Conservation (phyloP, 1,284 basidiomycete genomes). For the Cryptococcus sp. region DNA sequence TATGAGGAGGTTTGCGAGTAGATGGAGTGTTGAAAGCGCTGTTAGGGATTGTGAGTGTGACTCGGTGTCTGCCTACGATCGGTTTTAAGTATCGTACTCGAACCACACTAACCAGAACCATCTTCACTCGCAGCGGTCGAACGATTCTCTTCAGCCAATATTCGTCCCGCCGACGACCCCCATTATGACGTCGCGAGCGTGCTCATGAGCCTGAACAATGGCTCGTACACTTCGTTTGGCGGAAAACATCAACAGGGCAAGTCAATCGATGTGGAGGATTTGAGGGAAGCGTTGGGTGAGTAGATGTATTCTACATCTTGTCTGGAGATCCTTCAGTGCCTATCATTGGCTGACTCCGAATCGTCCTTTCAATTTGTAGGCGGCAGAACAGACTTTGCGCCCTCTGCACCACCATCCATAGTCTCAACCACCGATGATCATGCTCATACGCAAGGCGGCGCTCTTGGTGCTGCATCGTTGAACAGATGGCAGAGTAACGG, state of each 20-base stretch:
- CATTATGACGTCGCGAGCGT: constrained; percentile 75
- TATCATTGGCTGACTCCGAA: constrained; percentile 4
- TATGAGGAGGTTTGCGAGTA: constrained; percentile 58
- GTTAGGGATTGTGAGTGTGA: constrained; percentile 67
- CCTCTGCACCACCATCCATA: constrained; percentile 23
- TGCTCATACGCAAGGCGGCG: background rate
- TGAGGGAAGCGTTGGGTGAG: constrained; percentile 72
- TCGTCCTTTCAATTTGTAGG: constrained; percentile 3
- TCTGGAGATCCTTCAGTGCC: background rate
- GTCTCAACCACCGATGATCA: constrained; percentile 13
- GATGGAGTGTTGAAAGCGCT: constrained; percentile 75
- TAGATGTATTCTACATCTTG: background rate
- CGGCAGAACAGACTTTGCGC: constrained; percentile 16
- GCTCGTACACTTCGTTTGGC: constrained; percentile 75
- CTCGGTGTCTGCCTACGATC: background rate
- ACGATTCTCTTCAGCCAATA: constrained; percentile 61
- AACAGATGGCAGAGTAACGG: background rate
- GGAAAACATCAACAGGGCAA: constrained; percentile 60
- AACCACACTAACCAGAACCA: background rate
- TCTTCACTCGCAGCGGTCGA: constrained; percentile 60
- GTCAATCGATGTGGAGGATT: constrained; percentile 78
- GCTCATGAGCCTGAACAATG: constrained; percentile 83
- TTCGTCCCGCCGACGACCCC: constrained; percentile 65
- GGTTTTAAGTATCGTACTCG: background rate
- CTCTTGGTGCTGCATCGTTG: background rate